Evolutionary conservation across 805 yeast species (phyloP).

Genomic region (Nakazawaea pomicola): DNA sequence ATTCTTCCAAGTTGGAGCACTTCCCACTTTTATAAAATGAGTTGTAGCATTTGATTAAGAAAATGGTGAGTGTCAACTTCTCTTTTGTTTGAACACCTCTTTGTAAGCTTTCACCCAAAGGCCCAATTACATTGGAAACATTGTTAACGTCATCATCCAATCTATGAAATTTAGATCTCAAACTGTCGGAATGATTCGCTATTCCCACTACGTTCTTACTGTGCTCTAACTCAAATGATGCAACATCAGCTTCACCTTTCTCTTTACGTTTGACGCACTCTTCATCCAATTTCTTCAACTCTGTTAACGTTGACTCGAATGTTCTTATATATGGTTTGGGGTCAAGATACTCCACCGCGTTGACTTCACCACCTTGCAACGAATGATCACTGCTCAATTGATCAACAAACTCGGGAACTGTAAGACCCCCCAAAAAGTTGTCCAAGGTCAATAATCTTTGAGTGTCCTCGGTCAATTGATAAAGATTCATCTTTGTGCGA

Average conservation of each 20-base stretch:
- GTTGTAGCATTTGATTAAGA: slow-evolving; percentile 70
- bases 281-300: slow-evolving; percentile 55
- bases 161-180: slow-evolving; percentile 16
- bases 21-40: slow-evolving; percentile 60
- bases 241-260: slow-evolving; percentile 51
- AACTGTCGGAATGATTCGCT: slow-evolving; percentile 36
- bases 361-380: slow-evolving; percentile 43
- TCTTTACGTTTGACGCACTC: slow-evolving; percentile 49
- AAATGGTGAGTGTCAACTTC: slow-evolving; percentile 65
- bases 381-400: slow-evolving; percentile 68
- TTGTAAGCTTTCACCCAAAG: slow-evolving; percentile 64
- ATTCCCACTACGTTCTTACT: slow-evolving; percentile 58
- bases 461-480: slow-evolving; percentile 62
- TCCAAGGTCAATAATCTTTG: slow-evolving; percentile 51
- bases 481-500: slow-evolving; percentile 32
- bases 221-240: slow-evolving; percentile 59
- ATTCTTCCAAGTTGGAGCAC: slow-evolving; percentile 44
- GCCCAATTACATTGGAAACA: slow-evolving; percentile 57
- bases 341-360: slow-evolving; percentile 57
- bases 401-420: slow-evolving; percentile 78
- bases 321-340: slow-evolving; percentile 95
- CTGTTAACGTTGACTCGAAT: slow-evolving; percentile 78
- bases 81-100: slow-evolving; percentile 69
- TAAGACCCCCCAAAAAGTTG: slow-evolving; percentile 61
- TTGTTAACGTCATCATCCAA: slow-evolving; percentile 50